Percentiles rank a stretch among this genome's conserved stretches.
Conservation (phyloP, 2,329 filamentous ascomycete genomes). For the Neospermospora avenae region DNA sequence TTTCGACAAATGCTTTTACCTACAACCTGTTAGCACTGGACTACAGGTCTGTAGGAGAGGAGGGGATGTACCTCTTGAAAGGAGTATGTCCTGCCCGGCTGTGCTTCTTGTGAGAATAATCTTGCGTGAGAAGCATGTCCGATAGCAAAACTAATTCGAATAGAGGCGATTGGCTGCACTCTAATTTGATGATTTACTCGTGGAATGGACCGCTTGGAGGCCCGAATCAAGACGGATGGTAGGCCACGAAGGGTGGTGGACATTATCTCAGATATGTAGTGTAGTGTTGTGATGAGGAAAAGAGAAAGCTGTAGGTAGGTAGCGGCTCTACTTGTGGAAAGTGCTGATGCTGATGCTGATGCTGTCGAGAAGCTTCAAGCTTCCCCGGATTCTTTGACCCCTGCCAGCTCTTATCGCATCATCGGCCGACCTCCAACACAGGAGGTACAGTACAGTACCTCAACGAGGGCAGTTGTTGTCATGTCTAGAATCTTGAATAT, state of each 20-base stretch:
- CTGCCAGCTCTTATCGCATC: too few species aligned
- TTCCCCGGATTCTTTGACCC: too few species aligned
- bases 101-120: conserved; percentile 25
- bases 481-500: too few species aligned
- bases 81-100: conserved; percentile 42
- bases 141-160: neutral
- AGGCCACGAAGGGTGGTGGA: conserved; percentile 17
- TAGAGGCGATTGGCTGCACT: conserved; percentile 1
- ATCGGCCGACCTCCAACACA: too few species aligned
- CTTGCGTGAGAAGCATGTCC: conserved; percentile 10
- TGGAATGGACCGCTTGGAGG: conserved; percentile 14
- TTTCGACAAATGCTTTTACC: conserved; percentile 40
- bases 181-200: conserved; percentile 12
- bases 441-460: too few species aligned
- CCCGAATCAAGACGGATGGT: conserved; percentile 17
- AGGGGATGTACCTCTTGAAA: conserved; percentile 42
- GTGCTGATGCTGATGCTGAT: too few species aligned
- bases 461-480: too few species aligned
- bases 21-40: conserved; percentile 26
- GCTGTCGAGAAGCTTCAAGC: too few species aligned
- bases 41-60: neutral
- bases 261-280: conserved; percentile 17
- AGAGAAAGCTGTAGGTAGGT: too few species aligned
- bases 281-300: too few species aligned
- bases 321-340: too few species aligned